Percentiles rank a stretch among this genome's conserved stretches.
Conservation (phyloP, 768 basidiomycete genomes). For the Mrakia frigida region DNA sequence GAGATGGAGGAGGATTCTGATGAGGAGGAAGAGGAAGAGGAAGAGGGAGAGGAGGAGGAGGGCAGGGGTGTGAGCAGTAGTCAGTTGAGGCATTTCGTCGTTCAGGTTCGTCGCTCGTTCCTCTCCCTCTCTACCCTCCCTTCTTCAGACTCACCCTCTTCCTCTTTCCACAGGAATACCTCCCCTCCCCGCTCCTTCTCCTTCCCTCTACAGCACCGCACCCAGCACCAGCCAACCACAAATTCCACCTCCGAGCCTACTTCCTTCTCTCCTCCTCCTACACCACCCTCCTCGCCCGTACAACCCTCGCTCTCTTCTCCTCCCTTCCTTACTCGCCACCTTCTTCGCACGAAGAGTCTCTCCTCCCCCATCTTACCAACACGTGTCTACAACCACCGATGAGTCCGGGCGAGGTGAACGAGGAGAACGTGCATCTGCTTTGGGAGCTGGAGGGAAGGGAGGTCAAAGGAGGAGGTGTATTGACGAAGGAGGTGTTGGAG, state of each 20-base stretch:
- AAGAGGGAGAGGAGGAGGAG: conserved; percentile 46
- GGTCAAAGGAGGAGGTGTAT: conserved; percentile 31
- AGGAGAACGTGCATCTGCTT: conserved; percentile 60
- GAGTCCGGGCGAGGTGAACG: conserved; percentile 28
- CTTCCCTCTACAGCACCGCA: conserved; percentile 54
- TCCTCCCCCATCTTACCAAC: conserved; percentile 81
- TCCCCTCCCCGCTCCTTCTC: conserved; percentile 68
- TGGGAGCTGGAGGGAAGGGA: conserved; percentile 67
- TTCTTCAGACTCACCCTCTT: background rate
- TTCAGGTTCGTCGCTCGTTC: conserved; percentile 61
- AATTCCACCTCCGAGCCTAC: conserved; percentile 95
- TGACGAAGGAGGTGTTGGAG: conserved; percentile 48
- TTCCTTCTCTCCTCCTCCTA: conserved; percentile 59
- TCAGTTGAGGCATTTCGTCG: conserved; percentile 89
- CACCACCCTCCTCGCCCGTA: conserved; percentile 71
- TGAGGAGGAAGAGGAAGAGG: conserved; percentile 22
- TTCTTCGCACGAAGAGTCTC: conserved; percentile 36
- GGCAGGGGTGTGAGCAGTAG: conserved; percentile 61
- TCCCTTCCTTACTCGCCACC: conserved; percentile 62
- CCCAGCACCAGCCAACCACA: conserved; percentile 54
- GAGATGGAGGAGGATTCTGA: conserved; percentile 29
- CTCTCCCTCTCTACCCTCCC: background rate
- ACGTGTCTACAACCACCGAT: conserved; percentile 65
- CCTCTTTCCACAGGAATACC: conserved; percentile 64
- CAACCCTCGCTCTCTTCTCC: conserved; percentile 84